Conservation (phyloP, 306 rosid species). For the Pterocarpus macrocarpus region DNA sequence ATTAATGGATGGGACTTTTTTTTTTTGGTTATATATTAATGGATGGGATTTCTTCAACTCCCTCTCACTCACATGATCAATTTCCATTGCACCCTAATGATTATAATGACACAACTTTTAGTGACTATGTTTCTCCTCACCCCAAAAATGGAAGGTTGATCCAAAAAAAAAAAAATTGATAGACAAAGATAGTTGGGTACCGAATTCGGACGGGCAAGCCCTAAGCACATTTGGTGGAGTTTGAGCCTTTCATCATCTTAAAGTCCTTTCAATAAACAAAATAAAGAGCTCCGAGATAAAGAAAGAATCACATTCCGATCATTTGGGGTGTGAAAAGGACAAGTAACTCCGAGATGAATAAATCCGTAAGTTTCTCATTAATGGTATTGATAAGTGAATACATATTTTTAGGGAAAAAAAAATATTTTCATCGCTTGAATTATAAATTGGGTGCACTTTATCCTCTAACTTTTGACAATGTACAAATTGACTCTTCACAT, state of each 20-base stretch:
- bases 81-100: constrained; percentile 9
- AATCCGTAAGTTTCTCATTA: neutral
- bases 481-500: too few relatives aligned
- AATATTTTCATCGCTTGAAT: too few relatives aligned
- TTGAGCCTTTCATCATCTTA: constrained; percentile 43
- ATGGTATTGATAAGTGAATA: neutral
- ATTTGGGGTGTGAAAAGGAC: constrained; percentile 40
- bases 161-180: constrained; percentile 30
- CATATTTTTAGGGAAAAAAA: neutral
- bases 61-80: neutral
- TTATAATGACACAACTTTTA: constrained; percentile 21
- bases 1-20: neutral
- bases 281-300: neutral
- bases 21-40: neutral
- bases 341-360: constrained; percentile 3
- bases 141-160: constrained; percentile 48
- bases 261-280: constrained; percentile 15
- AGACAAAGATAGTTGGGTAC: constrained; percentile 46
- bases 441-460: too few relatives aligned
- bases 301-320: constrained; percentile 50
- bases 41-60: neutral
- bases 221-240: constrained; percentile 44
- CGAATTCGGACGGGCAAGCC: constrained; percentile 51
- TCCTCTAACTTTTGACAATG: too few relatives aligned
- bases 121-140: neutral